Conservation (phyloP, 2,329 filamentous ascomycete species). For the Pseudogymnoascus sp. region DNA sequence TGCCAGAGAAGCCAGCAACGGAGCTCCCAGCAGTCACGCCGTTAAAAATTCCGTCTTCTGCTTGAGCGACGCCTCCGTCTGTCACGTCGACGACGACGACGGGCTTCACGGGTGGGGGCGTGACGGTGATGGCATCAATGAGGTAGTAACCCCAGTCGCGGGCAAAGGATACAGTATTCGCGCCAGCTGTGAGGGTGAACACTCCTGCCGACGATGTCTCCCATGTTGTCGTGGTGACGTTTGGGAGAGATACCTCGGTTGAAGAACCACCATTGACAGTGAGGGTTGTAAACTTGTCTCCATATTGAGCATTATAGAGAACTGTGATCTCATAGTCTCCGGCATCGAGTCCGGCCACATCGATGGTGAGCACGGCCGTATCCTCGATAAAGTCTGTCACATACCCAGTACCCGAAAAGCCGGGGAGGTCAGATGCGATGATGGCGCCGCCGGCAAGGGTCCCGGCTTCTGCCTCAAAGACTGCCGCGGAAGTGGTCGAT, state of each 20-base stretch:
- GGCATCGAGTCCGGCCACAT: constrained; percentile 27
- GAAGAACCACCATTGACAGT: constrained; percentile 36
- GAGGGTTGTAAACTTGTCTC: constrained; percentile 37
- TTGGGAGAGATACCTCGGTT: constrained; percentile 34
- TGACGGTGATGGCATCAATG: constrained; percentile 34
- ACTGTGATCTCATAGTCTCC: constrained; percentile 38
- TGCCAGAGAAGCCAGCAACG: constrained; percentile 34
- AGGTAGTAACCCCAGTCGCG: constrained; percentile 42
- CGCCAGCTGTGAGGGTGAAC: constrained; percentile 34
- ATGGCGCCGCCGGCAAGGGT: constrained; percentile 9
- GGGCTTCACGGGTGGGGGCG: constrained; percentile 9
- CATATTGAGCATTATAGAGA: constrained; percentile 37
- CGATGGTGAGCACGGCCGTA: constrained; percentile 37
- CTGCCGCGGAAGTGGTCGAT: constrained; percentile 9
- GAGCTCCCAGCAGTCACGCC: constrained; percentile 34
- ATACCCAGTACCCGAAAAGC: constrained; percentile 32
- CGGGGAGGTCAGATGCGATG: constrained; percentile 13
- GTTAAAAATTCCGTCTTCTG: constrained; percentile 34
- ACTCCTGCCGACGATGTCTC: constrained; percentile 34
- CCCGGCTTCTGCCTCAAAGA: constrained; percentile 14
- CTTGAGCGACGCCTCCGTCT: constrained; percentile 25
- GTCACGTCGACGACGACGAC: constrained; percentile 15
- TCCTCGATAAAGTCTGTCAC: constrained; percentile 37
- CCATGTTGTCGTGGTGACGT: constrained; percentile 30
- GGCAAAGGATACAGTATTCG: constrained; percentile 37